Percentiles rank a stretch among this genome's conserved stretches.
phyloP scores from a whole-genome alignment of 1,139 yeast genomes.

The Debaryomycetaceae sp. region DNA sequence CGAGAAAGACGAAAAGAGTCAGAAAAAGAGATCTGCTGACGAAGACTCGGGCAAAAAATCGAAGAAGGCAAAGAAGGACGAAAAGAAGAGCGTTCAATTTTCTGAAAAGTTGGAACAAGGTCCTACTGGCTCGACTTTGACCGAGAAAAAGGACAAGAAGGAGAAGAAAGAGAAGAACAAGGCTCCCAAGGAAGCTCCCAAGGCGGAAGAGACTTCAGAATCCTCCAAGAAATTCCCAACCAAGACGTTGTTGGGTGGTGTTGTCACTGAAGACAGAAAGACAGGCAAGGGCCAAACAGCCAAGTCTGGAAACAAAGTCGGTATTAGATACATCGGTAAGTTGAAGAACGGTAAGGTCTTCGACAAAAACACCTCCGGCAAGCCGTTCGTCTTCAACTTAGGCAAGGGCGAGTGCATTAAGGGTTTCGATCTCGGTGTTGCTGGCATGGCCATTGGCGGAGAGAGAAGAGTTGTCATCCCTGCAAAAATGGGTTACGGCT shows the following conservation, averaged over 20 bases:
- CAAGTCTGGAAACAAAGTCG: conserved; percentile 86
- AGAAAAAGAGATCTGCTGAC: conserved; percentile 33
- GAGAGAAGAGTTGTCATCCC: conserved; percentile 98
- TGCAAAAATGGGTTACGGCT: conserved; percentile 94
- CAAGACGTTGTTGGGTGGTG: conserved; percentile 89
- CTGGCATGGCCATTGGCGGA: conserved; percentile 98
- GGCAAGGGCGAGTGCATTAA: conserved; percentile 98
- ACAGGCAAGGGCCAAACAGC: conserved; percentile 85
- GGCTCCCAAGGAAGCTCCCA: conserved; percentile 13
- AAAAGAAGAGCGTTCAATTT: conserved; percentile 78
- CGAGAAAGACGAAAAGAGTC: conserved; percentile 46
- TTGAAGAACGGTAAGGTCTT: conserved; percentile 93
- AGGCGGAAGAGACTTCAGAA: conserved; percentile 17
- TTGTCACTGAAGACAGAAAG: conserved; percentile 87
- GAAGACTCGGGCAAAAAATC: conserved; percentile 30
- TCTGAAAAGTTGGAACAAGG: conserved; percentile 91
- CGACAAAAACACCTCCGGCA: conserved; percentile 96
- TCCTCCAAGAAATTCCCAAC: conserved; percentile 52
- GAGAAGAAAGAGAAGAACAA: conserved; percentile 20
- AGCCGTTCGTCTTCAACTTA: conserved; percentile 85
- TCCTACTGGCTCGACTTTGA: conserved; percentile 60
- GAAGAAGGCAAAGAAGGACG: conserved; percentile 47
- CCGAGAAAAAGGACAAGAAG: conserved; percentile 23
- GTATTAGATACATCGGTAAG: conserved; percentile 97
- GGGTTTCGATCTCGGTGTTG: conserved; percentile 98